phyloP scores from a whole-genome alignment of 352 stramenopile species.

The Phytophthora foliorum region DNA sequence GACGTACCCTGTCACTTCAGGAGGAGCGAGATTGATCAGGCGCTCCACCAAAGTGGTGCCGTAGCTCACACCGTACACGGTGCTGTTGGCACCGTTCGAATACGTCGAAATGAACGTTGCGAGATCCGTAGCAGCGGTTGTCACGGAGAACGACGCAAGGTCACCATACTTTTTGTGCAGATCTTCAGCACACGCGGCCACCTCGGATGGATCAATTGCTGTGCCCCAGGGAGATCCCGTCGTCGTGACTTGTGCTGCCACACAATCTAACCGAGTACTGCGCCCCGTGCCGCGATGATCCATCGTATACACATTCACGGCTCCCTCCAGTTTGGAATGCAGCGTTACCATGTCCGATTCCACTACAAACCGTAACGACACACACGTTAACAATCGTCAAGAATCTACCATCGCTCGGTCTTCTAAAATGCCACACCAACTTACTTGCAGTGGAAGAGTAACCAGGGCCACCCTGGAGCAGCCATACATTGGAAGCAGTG shows the following conservation, averaged over 20 bases:
- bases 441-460: too few species aligned
- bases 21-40: conserved; percentile 51
- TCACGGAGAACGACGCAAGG: conserved; percentile 44
- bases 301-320: conserved; percentile 59
- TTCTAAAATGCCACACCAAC: too few species aligned
- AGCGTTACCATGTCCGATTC: conserved; percentile 51
- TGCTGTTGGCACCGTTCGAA: conserved; percentile 32
- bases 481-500: too few species aligned
- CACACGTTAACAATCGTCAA: too few species aligned
- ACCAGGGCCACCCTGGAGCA: too few species aligned
- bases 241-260: conserved; percentile 36
- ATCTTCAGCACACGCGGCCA: conserved; percentile 42
- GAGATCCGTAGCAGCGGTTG: conserved; percentile 45
- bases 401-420: too few species aligned
- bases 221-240: conserved; percentile 37
- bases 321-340: conserved; percentile 32
- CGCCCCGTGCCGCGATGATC: conserved; percentile 56
- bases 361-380: conserved; percentile 27
- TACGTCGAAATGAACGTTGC: conserved; percentile 31
- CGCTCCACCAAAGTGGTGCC: conserved; percentile 58
- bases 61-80: conserved; percentile 68
- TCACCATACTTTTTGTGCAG: conserved; percentile 44
- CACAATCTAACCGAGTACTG: conserved; percentile 41
- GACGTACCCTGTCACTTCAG: conserved; percentile 48
- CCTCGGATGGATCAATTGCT: conserved; percentile 20